Conservation (phyloP, 1,284 basidiomycete genomes). For the Pterulicium gracile region DNA sequence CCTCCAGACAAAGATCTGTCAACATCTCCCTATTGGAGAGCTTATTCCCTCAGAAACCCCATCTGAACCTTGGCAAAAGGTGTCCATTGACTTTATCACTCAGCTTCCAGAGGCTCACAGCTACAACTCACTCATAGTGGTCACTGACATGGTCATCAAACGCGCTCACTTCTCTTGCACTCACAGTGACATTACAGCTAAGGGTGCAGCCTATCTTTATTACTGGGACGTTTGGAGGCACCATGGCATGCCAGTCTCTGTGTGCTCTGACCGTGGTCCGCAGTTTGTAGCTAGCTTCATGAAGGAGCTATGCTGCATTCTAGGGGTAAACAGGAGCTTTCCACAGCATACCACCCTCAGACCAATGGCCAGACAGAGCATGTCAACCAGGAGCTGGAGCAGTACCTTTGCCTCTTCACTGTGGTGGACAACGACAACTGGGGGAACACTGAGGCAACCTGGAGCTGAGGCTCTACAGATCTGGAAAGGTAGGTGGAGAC, state of each 20-base stretch:
- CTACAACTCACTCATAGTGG: constrained; percentile 23
- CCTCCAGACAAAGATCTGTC: constrained; percentile 12
- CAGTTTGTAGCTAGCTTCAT: constrained; percentile 31
- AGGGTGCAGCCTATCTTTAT: constrained; percentile 24
- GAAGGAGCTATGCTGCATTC: constrained; percentile 17
- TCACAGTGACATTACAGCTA: constrained; percentile 17
- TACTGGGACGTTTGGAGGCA: constrained; percentile 23
- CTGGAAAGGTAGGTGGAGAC: no score
- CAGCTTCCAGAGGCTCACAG: constrained; percentile 20
- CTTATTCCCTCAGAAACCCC: constrained; percentile 18
- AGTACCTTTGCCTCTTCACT: no score
- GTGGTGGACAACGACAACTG: no score
- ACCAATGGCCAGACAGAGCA: constrained; percentile 24
- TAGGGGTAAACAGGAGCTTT: constrained; percentile 23
- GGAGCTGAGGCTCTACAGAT: no score
- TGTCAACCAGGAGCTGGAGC: constrained; percentile 14
- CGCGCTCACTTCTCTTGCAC: constrained; percentile 22
- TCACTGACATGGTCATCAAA: constrained; percentile 23
- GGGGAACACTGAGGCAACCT: no score
- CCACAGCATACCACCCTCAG: constrained; percentile 25
- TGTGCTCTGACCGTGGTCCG: constrained; percentile 30
- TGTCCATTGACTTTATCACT: constrained; percentile 30
- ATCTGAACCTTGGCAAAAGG: constrained; percentile 18
- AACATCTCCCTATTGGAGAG: constrained; percentile 16
- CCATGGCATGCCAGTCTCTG: constrained; percentile 24